Evolutionary conservation across 306 rosid genomes (phyloP), one percentile per base, ranked within the genome.

Genomic region (Urtica urens): DNA sequence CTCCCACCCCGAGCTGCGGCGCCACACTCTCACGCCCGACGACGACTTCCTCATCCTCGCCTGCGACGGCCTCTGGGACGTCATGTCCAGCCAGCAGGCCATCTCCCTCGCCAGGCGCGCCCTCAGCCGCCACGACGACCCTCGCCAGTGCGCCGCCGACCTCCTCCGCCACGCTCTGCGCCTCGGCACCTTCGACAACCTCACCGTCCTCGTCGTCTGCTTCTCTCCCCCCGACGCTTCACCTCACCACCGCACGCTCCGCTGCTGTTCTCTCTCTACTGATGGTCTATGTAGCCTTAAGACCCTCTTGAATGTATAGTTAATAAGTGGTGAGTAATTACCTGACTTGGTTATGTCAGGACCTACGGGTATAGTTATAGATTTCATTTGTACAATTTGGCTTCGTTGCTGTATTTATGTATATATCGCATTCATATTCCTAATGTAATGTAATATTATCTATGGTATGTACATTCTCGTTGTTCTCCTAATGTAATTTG

Each of bases 61-160:
- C 12, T 90, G 97, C 11, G 97, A 88, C n/a, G 97, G 97, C 51
- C 74, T 88, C 38, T 88, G 97, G 97, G 97, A 84, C 38, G 80
- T 68, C 27, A 78, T 88, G 90, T 68, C 97, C 14, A 88, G 97
- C 58, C 93, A 88, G 67, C 59, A 90, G 26, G 99, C 99, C 0
- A 92, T 90, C 15, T 73, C 74, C 63, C 78, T 81, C 30, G 99
- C 79, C 12, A 80, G 85, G 3, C 72, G 79, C 42, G 83, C 94
- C 55, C 78, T 90, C 49, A 64, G 78, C 57, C 69, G 92, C 41
- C 87, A 90, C 1, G 93, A 75, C 23, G 81, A 90, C 51, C 99
- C 92, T 0, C 87, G 68, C 62, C 76, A 75, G 46, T 72, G 94
- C 6, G 95, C 99, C 2, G 70, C 90, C 56, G 99, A 88, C 62